Percentiles rank a stretch among this genome's conserved stretches.
Evolutionary conservation across 805 yeast genomes (phyloP).

Genomic region (Kurtzmaniella fragi): DNA sequence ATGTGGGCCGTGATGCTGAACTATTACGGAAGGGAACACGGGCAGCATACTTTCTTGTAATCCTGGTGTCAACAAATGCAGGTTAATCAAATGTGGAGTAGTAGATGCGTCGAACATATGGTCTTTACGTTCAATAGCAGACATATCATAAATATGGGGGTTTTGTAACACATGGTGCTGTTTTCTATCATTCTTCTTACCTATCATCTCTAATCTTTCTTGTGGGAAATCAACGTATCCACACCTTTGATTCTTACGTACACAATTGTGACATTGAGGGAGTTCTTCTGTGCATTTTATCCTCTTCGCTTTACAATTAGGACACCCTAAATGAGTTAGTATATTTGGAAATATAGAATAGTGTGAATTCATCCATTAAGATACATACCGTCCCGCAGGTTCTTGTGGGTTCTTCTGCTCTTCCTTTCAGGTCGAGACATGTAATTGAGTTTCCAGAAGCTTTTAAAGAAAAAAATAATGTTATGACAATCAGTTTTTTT

Average conservation of each 20-base stretch:
- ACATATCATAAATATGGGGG: not conserved
- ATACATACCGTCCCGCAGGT: constrained; percentile 24
- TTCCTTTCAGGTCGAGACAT: constrained; percentile 13
- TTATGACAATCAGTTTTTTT: not conserved
- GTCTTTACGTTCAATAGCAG: too few relatives aligned
- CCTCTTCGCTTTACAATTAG: constrained; percentile 39
- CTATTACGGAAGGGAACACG: too few relatives aligned
- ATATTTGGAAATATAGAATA: not conserved
- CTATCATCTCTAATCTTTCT: constrained; percentile 31
- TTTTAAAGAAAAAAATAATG: not conserved
- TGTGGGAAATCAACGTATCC: constrained; percentile 38
- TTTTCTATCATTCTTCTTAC: constrained; percentile 26
- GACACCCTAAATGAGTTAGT: constrained; percentile 22
- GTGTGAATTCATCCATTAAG: not conserved
- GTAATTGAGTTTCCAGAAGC: not conserved
- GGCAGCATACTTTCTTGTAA: too few relatives aligned
- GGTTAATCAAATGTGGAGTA: too few relatives aligned
- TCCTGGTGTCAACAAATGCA: too few relatives aligned
- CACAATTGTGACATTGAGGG: constrained; percentile 36
- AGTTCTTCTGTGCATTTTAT: constrained; percentile 41
- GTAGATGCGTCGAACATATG: too few relatives aligned
- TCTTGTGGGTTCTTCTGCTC: constrained; percentile 34
- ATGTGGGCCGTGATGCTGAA: too few relatives aligned
- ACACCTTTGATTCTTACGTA: constrained; percentile 32
- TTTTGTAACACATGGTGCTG: constrained; percentile 5